Conservation (phyloP, 306 rosid genomes). For the Glycyrrhiza uralensis region DNA sequence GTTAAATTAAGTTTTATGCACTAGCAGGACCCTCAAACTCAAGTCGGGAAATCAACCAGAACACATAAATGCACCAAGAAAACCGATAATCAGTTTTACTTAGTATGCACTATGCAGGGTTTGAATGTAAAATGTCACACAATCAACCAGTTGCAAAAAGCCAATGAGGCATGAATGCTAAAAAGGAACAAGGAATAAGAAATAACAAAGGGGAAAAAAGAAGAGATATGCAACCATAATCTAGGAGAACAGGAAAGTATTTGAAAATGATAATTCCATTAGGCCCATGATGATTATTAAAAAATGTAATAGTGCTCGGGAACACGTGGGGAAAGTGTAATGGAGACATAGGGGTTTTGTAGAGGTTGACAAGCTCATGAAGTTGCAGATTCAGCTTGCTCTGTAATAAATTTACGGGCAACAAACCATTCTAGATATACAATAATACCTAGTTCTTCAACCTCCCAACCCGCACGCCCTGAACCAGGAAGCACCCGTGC, state of each 20-base stretch:
- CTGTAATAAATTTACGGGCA: neutral
- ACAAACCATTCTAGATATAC: conserved; percentile 9
- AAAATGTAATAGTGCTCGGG: neutral
- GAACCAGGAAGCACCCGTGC: conserved; percentile 81
- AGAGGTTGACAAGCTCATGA: neutral
- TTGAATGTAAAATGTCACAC: neutral
- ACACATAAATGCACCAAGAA: neutral
- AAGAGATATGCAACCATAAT: neutral
- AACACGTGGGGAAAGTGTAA: neutral
- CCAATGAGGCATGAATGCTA: neutral
- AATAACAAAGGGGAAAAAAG: neutral
- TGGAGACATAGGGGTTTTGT: neutral
- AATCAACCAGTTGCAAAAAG: neutral
- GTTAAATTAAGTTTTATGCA: neutral
- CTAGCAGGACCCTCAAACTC: neutral
- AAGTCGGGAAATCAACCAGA: neutral
- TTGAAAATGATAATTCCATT: neutral
- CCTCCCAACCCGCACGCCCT: conserved; percentile 99
- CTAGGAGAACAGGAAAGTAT: conserved; percentile 4
- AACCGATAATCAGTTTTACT: neutral
- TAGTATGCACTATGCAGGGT: neutral
- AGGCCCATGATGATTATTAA: neutral
- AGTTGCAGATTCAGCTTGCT: neutral
- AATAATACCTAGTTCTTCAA: conserved; percentile 83
- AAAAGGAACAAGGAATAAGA: neutral